Percentiles rank a stretch among this genome's conserved stretches.
Evolutionary conservation across 2,329 filamentous ascomycete genomes (phyloP).

Genomic region (Trichoderma afroharzianum): DNA sequence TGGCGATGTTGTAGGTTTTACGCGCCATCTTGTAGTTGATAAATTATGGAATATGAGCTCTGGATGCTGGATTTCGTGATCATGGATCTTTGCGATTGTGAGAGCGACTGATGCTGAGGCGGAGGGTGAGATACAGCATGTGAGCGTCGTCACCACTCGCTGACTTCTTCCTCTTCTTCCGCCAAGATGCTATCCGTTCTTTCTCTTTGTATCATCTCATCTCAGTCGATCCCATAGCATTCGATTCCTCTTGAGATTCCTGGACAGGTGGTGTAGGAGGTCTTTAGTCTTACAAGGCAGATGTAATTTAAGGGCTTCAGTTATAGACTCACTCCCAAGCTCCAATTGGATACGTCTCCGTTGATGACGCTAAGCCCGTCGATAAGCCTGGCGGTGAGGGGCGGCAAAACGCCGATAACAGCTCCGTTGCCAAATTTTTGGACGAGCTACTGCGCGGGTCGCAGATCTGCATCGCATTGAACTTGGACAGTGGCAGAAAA

Average conservation of each 20-base stretch:
- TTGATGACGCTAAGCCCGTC: neutral
- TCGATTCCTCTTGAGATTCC: neutral
- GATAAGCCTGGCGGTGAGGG: constrained; percentile 36
- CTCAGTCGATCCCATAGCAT: neutral
- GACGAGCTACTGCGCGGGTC: constrained; percentile 13
- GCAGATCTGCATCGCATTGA: neutral
- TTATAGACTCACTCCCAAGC: constrained; percentile 5
- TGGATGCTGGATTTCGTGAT: neutral
- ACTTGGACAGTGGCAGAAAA: neutral
- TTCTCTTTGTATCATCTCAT: neutral
- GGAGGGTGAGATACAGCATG: constrained; percentile 3
- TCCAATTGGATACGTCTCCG: constrained; percentile 2
- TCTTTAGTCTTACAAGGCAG: neutral
- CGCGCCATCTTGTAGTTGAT: constrained; percentile 42
- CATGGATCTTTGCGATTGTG: neutral
- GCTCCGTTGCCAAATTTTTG: constrained; percentile 35
- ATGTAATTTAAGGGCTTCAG: neutral
- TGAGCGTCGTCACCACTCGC: neutral
- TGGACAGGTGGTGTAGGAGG: neutral
- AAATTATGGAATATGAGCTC: neutral
- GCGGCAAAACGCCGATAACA: constrained; percentile 39
- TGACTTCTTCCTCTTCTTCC: neutral
- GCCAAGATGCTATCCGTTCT: neutral
- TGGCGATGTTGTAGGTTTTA: constrained; percentile 67
- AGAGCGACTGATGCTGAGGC: constrained; percentile 6